A percentile compares a stretch with the other conserved stretches of the same genome.
Conservation (phyloP, 2,329 filamentous ascomycete species). For the Aureobasidium sp. region DNA sequence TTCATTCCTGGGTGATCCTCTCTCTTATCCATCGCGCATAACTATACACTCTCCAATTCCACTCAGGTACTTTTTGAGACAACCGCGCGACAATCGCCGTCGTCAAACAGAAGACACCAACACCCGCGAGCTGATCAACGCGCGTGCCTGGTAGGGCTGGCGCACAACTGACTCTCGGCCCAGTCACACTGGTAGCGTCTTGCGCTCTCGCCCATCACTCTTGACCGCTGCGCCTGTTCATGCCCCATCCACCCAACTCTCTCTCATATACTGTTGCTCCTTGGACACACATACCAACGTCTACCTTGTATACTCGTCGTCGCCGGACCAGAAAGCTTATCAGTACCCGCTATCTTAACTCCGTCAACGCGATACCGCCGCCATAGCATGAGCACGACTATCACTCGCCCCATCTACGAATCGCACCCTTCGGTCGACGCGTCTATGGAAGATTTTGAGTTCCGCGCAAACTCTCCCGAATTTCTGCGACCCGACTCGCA, state of each 20-base stretch:
- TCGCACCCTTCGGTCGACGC: constrained; percentile 52
- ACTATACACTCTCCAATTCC: constrained; percentile 10
- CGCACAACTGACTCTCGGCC: constrained; percentile 5
- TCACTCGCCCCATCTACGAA: constrained; percentile 41
- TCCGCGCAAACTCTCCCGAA: constrained; percentile 46
- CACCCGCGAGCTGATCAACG: not conserved
- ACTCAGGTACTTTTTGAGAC: constrained; percentile 7
- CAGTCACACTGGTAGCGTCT: constrained; percentile 13
- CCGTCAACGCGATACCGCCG: constrained; percentile 13
- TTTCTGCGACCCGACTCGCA: constrained; percentile 56
- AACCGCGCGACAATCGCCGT: constrained; percentile 3
- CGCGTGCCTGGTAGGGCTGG: constrained; percentile 9
- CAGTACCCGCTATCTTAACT: constrained; percentile 9
- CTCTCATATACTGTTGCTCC: not conserved
- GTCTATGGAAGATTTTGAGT: constrained; percentile 57
- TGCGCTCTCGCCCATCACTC: constrained; percentile 7
- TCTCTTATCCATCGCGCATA: constrained; percentile 11
- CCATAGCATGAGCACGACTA: constrained; percentile 18
- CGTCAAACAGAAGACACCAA: not conserved
- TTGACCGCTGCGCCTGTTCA: constrained; percentile 10
- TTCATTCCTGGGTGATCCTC: constrained; percentile 9
- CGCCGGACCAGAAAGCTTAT: not conserved
- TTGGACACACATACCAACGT: not conserved
- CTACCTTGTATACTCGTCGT: not conserved
- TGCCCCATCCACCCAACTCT: not conserved